A percentile compares a stretch with the other conserved stretches of the same genome.
These are phyloP conservation scores for Talaromyces sp. DNA, from an alignment of 2,329 filamentous ascomycete genomes.

Conservation along the genomic window DNA sequence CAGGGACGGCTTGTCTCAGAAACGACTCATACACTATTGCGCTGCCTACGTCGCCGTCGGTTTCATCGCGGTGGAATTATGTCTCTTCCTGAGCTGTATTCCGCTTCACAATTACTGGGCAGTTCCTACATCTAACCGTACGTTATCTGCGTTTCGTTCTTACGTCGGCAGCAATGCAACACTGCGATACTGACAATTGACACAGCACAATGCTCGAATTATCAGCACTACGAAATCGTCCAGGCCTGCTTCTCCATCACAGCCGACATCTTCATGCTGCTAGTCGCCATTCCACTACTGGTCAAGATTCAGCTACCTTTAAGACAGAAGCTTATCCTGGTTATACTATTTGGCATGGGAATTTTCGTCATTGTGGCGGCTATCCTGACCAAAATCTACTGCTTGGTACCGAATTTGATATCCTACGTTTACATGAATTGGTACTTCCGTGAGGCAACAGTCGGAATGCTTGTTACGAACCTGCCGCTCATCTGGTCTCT, in stretches of 20 bases:
- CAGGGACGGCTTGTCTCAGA: slow-evolving; percentile 32
- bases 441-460: slow-evolving; percentile 47
- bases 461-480: slow-evolving; percentile 49
- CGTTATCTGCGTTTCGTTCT: slow-evolving; percentile 15
- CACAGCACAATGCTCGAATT: slow-evolving; percentile 42
- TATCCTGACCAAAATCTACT: slow-evolving; percentile 49
- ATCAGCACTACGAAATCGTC: slow-evolving; percentile 45
- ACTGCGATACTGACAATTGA: neutral
- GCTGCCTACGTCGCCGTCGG: slow-evolving; percentile 43
- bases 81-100: slow-evolving; percentile 51
- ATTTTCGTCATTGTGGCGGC: slow-evolving; percentile 49
- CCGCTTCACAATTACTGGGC: slow-evolving; percentile 52
- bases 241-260: slow-evolving; percentile 47
- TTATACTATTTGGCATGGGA: slow-evolving; percentile 44
- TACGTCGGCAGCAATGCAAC: neutral
- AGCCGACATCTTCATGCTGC: slow-evolving; percentile 43
- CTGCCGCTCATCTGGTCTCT: slow-evolving; percentile 52
- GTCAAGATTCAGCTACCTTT: slow-evolving; percentile 39
- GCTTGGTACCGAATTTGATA: slow-evolving; percentile 39
- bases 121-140: slow-evolving; percentile 41
- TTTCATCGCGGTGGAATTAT: slow-evolving; percentile 49
- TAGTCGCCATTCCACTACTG: slow-evolving; percentile 43
- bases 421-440: slow-evolving; percentile 47
- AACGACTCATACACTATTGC: slow-evolving; percentile 36
- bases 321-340: slow-evolving; percentile 43